Percentiles rank a stretch among this genome's conserved stretches.
These are phyloP conservation scores for Hypoxylon lienhwacheense DNA, from an alignment of 495 filamentous ascomycete genomes.

Conservation along the genomic window DNA sequence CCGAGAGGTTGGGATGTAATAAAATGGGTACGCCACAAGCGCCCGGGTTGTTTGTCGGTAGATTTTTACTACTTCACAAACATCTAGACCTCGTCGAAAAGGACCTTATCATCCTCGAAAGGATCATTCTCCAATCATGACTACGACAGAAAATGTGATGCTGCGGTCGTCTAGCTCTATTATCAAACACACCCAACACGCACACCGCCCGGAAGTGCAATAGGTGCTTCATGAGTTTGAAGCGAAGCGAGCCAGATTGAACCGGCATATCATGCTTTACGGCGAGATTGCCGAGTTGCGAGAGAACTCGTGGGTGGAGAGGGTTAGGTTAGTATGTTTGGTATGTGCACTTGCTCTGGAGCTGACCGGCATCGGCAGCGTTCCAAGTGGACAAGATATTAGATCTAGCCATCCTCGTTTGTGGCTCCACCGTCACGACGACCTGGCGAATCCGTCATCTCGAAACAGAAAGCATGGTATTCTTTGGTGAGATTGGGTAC, in stretches of 20 bases:
- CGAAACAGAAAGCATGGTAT: no score
- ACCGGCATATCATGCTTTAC: conserved; percentile 3
- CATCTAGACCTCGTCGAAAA: neutral
- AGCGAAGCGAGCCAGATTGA: conserved; percentile 15
- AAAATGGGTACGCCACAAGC: neutral
- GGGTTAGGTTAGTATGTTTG: conserved; percentile 31
- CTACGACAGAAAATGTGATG: no score
- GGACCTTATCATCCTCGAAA: neutral
- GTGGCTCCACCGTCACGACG: conserved; percentile 16
- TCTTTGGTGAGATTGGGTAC: no score
- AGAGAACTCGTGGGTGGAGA: conserved; percentile 25
- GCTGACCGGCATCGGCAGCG: conserved; percentile 26
- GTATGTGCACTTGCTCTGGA: neutral
- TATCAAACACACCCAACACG: neutral
- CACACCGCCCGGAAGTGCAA: conserved; percentile 14
- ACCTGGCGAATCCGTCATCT: conserved; percentile 15
- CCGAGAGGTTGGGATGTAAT: neutral
- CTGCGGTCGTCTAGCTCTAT: conserved; percentile 6
- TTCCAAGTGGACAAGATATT: conserved; percentile 12
- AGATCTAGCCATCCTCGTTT: neutral
- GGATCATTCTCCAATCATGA: neutral
- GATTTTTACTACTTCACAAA: neutral
- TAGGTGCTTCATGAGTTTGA: neutral
- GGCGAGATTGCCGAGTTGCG: conserved; percentile 29
- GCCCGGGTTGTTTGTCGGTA: neutral